Percentiles rank a stretch among this genome's conserved stretches.
phyloP scores from a whole-genome alignment of 345 rosid species.

The Clarkia xantiana region DNA sequence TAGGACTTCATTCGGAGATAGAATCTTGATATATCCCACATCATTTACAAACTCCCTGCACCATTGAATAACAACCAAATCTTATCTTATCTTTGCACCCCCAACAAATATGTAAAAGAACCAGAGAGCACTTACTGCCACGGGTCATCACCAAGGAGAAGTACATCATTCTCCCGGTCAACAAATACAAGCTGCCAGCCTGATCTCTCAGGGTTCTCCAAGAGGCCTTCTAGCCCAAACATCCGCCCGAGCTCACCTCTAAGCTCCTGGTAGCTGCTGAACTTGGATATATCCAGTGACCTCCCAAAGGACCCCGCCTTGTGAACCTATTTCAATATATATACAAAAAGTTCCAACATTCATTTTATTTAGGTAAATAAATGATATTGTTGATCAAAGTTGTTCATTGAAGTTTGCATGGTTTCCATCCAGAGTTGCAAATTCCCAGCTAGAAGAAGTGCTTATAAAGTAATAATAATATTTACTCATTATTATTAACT shows the following conservation, averaged over 20 bases:
- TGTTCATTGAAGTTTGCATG: no score
- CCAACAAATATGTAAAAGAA: neutral
- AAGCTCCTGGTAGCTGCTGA: conserved; percentile 36
- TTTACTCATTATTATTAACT: no score
- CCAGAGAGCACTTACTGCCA: conserved; percentile 24
- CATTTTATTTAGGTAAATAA: no score
- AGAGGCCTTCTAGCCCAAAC: conserved; percentile 39
- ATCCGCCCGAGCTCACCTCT: conserved; percentile 29
- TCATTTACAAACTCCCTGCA: conserved; percentile 28
- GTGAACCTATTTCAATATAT: conserved; percentile 29
- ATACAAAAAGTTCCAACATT: no score
- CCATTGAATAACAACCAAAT: neutral
- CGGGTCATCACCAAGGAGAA: conserved; percentile 41
- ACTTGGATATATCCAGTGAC: conserved; percentile 31
- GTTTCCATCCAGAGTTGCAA: no score
- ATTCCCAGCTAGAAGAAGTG: no score
- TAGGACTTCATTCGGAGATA: conserved; percentile 26
- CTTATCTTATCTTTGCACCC: no score
- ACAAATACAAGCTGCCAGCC: conserved; percentile 48
- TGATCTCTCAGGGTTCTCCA: conserved; percentile 39
- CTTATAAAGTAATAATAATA: no score
- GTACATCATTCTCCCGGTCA: conserved; percentile 37
- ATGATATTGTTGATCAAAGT: no score
- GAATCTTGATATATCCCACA: conserved; percentile 29
- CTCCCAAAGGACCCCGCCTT: conserved; percentile 31